Percentiles rank a stretch among this genome's conserved stretches.
Evolutionary conservation across 768 basidiomycete species (phyloP).

Genomic region (Lentinula sp.): DNA sequence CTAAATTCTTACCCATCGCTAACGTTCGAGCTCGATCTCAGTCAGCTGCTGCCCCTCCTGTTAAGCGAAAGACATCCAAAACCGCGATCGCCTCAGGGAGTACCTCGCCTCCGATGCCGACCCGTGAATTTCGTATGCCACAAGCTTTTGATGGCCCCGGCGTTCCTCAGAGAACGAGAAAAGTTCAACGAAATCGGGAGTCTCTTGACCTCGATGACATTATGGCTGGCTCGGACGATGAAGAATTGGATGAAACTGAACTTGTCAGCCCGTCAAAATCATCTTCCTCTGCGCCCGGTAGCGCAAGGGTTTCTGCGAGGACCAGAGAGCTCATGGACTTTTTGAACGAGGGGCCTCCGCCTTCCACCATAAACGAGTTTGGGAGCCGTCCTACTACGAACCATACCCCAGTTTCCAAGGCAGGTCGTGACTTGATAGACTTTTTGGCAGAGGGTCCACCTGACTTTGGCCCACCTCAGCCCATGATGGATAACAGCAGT

Average conservation of each 20-base stretch:
- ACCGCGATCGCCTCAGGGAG: slow-evolving; percentile 22
- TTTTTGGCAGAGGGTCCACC: slow-evolving; percentile 56
- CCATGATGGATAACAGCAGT: slow-evolving; percentile 22
- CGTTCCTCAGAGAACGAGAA: slow-evolving; percentile 46
- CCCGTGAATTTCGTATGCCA: slow-evolving; percentile 15
- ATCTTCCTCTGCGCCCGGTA: slow-evolving; percentile 5
- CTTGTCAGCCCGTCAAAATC: slow-evolving; percentile 13
- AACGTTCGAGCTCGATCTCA: slow-evolving; percentile 25
- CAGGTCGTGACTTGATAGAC: slow-evolving; percentile 45
- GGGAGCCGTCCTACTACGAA: slow-evolving; percentile 26
- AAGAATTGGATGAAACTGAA: slow-evolving; percentile 26
- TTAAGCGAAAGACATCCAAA: slow-evolving; percentile 21
- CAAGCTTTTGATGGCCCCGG: slow-evolving; percentile 20
- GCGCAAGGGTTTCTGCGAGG: slow-evolving; percentile 27
- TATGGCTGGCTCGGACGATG: slow-evolving; percentile 65
- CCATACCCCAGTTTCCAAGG: slow-evolving; percentile 30
- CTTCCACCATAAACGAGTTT: slow-evolving; percentile 39
- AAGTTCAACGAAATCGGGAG: slow-evolving; percentile 51
- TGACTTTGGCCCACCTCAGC: slow-evolving; percentile 15
- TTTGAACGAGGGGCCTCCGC: slow-evolving; percentile 49
- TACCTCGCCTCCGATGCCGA: slow-evolving; percentile 21
- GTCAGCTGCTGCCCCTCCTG: slow-evolving; percentile 21
- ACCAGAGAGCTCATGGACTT: slow-evolving; percentile 55
- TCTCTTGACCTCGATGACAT: slow-evolving; percentile 72
- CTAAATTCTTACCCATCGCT: slow-evolving; percentile 15